Conservation (phyloP, 495 filamentous ascomycete species). For the Cercophora scortea region DNA sequence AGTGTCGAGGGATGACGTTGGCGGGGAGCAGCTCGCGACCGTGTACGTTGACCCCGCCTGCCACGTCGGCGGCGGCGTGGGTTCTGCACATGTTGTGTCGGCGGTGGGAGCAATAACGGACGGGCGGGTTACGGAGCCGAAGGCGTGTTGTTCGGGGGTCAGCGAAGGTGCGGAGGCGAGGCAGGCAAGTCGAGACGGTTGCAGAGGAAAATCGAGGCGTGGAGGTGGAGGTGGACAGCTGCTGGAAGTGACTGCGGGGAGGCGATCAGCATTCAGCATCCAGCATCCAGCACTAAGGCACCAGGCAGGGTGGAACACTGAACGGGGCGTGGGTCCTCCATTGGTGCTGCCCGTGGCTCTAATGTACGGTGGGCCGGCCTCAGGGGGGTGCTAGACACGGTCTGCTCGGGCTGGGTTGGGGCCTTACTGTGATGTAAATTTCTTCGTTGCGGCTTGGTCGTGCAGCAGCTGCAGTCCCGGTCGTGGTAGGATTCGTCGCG, state of each 20-base stretch:
- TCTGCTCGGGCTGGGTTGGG: neutral
- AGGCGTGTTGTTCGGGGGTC: conserved; percentile 12
- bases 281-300: neutral
- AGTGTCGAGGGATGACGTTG: conserved; percentile 60
- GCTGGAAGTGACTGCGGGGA: conserved; percentile 19
- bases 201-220: conserved; percentile 13
- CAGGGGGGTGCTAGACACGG: neutral
- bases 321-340: neutral
- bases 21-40: conserved; percentile 53
- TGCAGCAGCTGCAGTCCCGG: neutral
- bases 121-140: conserved; percentile 16
- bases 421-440: conserved; percentile 14
- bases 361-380: neutral
- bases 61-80: conserved; percentile 33
- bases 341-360: no score
- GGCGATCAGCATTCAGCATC: conserved; percentile 5
- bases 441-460: conserved; percentile 6
- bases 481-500: conserved; percentile 4
- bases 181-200: conserved; percentile 2
- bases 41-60: conserved; percentile 37
- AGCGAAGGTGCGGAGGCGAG: conserved; percentile 10
- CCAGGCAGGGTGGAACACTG: neutral
- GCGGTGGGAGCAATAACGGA: conserved; percentile 45
- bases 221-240: neutral
- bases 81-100: conserved; percentile 50